phyloP scores from a whole-genome alignment of 2,329 filamentous ascomycete genomes.

The Fonsecaea monophora region DNA sequence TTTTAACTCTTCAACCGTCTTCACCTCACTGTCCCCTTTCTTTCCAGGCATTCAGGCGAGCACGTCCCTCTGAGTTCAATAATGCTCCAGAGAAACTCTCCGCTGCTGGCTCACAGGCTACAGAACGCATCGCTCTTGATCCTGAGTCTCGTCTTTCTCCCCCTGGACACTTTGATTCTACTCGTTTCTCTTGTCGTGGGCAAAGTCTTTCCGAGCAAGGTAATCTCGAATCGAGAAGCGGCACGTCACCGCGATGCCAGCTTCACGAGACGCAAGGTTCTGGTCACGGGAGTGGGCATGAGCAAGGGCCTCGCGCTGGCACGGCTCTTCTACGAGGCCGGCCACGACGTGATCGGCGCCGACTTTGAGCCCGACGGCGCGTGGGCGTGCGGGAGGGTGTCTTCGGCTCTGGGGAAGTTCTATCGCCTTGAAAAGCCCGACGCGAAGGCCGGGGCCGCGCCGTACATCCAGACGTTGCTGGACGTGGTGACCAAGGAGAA shows the following conservation, averaged over 20 bases:
- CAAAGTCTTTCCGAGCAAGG: conserved; percentile 43
- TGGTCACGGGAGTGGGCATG: conserved; percentile 77
- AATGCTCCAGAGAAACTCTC: conserved; percentile 47
- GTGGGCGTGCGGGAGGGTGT: conserved; percentile 64
- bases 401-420: conserved; percentile 62
- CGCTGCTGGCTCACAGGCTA: conserved; percentile 49
- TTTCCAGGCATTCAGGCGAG: not conserved
- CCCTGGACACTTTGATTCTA: conserved; percentile 57
- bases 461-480: conserved; percentile 65
- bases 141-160: conserved; percentile 53
- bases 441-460: conserved; percentile 46
- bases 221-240: conserved; percentile 38
- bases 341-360: conserved; percentile 74
- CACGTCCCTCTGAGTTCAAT: conserved; percentile 23
- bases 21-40: not conserved
- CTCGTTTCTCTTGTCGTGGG: conserved; percentile 46
- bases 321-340: conserved; percentile 67
- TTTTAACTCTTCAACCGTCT: too few relatives aligned
- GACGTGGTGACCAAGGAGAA: conserved; percentile 65
- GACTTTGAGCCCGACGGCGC: conserved; percentile 63
- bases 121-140: conserved; percentile 58
- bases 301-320: conserved; percentile 72
- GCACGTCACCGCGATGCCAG: conserved; percentile 42
- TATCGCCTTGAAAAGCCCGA: conserved; percentile 54
- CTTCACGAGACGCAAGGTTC: conserved; percentile 61